Evolutionary conservation across 2,329 filamentous ascomycete species (phyloP).

Genomic region (Phoma sp.): DNA sequence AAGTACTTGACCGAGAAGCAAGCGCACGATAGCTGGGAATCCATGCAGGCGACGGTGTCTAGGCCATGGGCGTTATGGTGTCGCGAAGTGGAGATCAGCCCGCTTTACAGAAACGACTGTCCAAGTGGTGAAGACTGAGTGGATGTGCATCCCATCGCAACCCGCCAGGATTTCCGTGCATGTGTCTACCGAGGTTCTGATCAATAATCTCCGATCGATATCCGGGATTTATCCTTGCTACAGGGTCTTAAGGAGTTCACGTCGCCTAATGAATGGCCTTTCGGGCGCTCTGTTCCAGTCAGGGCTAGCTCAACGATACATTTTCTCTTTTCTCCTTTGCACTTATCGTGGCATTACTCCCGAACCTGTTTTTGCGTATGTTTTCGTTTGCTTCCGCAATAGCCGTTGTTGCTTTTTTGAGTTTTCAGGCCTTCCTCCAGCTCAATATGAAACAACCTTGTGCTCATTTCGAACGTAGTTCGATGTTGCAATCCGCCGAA

Average conservation of each 20-base stretch:
- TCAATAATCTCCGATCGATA: not conserved
- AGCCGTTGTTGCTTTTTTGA: not conserved
- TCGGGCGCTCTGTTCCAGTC: not conserved
- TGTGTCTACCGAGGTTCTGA: not conserved
- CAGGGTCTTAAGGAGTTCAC: not conserved
- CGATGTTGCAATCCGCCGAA: slow-evolving; percentile 5
- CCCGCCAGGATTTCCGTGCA: not conserved
- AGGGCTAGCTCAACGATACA: too few relatives aligned
- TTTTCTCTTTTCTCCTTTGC: too few relatives aligned
- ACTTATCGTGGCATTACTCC: too few relatives aligned
- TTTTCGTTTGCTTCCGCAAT: not conserved
- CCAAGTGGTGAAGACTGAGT: slow-evolving; percentile 38
- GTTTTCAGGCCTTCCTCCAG: not conserved
- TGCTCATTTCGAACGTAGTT: not conserved
- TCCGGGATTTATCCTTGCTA: not conserved
- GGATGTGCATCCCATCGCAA: not conserved
- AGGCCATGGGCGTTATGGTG: slow-evolving; percentile 55
- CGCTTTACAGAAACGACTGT: slow-evolving; percentile 52
- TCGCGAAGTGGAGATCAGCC: slow-evolving; percentile 50
- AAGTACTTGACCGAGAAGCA: slow-evolving; percentile 54
- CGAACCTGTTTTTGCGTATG: not conserved
- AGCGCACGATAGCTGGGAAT: slow-evolving; percentile 51
- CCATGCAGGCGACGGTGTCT: slow-evolving; percentile 41
- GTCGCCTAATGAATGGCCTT: not conserved
- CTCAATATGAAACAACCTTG: not conserved